Base-by-base conservation (phyloP, 2,329 filamentous ascomycete species). In the Fusarium redolens region DNA sequence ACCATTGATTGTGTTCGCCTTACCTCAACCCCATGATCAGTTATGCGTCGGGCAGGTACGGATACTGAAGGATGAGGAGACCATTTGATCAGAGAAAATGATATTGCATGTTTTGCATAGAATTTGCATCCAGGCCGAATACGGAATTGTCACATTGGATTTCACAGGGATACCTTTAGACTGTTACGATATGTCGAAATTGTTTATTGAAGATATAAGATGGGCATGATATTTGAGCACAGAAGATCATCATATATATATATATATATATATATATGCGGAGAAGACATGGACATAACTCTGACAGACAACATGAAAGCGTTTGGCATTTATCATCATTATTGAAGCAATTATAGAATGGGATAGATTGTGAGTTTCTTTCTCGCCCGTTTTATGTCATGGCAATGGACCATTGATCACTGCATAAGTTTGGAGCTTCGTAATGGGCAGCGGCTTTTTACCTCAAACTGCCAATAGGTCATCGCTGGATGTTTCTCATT, bases 141-240 rank as follows among this genome's bases (percentile, higher is more conserved):
- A 69, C 55, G 55, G 58, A 61, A 60, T 63, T 54, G 44, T 59
- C 61, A 60, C 69, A 55, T 62, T 75, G 66, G 58, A 72, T 74
- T 70, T 74, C 61, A 69, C 74, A 69, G 58, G 51, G 73, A 79
- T 79, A 79, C 75, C 76, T 77, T 78, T 79, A 78, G 78, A 79
- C 74, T 72, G 65, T 74, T 77, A 75, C 64, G 70, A 74, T 73
- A 69, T 66, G 65, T 76, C 61, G 40, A 64, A 63, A 73, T 64
- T 68, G 51, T 68, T 68, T 73, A 47, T 62, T 69, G 69, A 52
- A 66, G 61, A 54, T 60, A 74, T 57, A 47, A 54, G 61, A 62
- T 67, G 61, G 52, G 61, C 50, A 59, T 57, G 62, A 68, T 63
- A 37, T 65, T 69, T 54, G 43, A 65, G 35, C 59, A 52, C 57